Conservation (phyloP, 768 basidiomycete genomes). For the Agaricus sinodeliciosus region DNA sequence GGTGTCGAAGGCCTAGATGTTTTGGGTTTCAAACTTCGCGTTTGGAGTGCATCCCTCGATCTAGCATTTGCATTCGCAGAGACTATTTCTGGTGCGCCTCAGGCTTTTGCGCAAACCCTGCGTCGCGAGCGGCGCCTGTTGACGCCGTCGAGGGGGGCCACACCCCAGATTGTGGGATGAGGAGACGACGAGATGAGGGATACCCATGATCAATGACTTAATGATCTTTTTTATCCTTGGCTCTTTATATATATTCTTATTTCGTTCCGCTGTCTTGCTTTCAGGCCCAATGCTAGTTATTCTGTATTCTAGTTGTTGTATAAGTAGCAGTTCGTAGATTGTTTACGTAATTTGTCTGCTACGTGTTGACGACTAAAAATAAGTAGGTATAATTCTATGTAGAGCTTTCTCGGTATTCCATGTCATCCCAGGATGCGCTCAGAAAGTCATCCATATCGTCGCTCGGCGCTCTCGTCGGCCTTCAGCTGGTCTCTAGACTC, state of each 20-base stretch:
- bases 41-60: constrained; percentile 46
- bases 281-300: constrained; percentile 2
- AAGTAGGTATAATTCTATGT: background rate
- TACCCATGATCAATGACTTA: constrained; percentile 9
- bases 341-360: background rate
- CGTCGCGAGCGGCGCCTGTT: constrained; percentile 18
- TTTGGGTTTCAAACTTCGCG: constrained; percentile 48
- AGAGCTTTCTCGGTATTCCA: too few relatives aligned
- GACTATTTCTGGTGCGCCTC: constrained; percentile 45
- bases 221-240: background rate
- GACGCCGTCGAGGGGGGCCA: background rate
- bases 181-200: background rate
- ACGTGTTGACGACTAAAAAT: background rate
- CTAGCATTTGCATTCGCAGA: constrained; percentile 67
- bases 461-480: constrained; percentile 66
- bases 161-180: background rate
- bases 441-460: constrained; percentile 32
- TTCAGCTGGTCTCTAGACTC: constrained; percentile 79
- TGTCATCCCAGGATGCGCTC: constrained; percentile 16
- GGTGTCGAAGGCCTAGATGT: constrained; percentile 41
- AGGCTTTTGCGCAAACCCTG: constrained; percentile 23
- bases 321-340: constrained; percentile 2
- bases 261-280: constrained; percentile 14
- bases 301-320: constrained; percentile 9
- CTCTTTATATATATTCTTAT: background rate